Conservation (phyloP, 1,139 yeast species). For the Insectozyma bohioensis region DNA sequence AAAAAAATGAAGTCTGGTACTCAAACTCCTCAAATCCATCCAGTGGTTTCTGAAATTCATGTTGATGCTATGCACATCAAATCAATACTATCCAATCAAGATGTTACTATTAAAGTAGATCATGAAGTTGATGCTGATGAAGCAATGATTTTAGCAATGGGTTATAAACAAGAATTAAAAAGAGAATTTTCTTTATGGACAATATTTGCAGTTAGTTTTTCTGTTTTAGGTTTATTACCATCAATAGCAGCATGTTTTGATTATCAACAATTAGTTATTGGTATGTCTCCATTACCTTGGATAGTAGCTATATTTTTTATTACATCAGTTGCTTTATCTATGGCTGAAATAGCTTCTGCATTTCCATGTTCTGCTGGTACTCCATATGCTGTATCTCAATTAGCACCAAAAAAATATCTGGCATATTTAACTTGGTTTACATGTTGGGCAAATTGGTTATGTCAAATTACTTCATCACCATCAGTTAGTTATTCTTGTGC, state of each 20-base stretch:
- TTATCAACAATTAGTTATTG: conserved; percentile 53
- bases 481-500: conserved; percentile 65
- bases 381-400: conserved; percentile 49
- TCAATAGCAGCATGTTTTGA: conserved; percentile 61
- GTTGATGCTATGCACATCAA: conserved; percentile 41
- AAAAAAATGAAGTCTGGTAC: conserved; percentile 11
- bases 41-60: conserved; percentile 36
- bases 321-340: conserved; percentile 48
- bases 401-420: conserved; percentile 53
- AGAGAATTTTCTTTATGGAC: conserved; percentile 66
- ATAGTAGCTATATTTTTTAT: conserved; percentile 50
- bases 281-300: conserved; percentile 58
- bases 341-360: conserved; percentile 49
- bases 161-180: conserved; percentile 72
- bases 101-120: conserved; percentile 41
- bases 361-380: conserved; percentile 52
- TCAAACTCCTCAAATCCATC: conserved; percentile 17
- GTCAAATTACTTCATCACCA: conserved; percentile 51
- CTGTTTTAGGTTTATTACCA: conserved; percentile 71
- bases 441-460: conserved; percentile 55
- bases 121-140: conserved; percentile 53
- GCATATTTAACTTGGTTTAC: conserved; percentile 59
- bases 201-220: conserved; percentile 67
- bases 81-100: conserved; percentile 42
- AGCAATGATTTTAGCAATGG: conserved; percentile 60